Base-by-base conservation (phyloP, 345 rosid genomes). In the Camelina hispida region DNA sequence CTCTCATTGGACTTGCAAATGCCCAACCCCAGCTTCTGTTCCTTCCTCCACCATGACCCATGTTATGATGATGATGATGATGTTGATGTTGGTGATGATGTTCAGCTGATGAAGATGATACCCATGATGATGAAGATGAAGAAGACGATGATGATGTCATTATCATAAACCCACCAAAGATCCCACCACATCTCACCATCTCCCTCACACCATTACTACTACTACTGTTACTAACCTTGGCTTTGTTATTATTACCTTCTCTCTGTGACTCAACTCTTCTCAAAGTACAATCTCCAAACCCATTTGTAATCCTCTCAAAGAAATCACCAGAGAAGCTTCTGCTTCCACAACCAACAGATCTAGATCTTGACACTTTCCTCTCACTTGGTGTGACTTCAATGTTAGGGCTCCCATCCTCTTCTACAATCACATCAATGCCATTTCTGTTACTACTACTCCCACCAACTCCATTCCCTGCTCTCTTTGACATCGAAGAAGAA, bases 291-390 rank as follows among this genome's bases (percentile, higher is more conserved):
- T 95, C 99, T 6, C 99, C 99, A 61, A 95, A 88, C 67, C 99
- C 99, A 25, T 91, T 95, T 2, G 99, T 93, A 71, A 95, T 87
- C 82, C 97, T 91, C 78, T 89, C 99, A 22, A 95, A 93, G 83
- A 95, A 95, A 62, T 95, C 99, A 7, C 98, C 98, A 0, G 98
- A 92, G 75, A 95, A 95, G 81, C 99, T 95, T 80, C 97, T 73
- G 88, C 96, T 92, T 34, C 99, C 99, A 55, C 99, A 95, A 8
- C 99, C 99, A 6, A 91, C 96, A 64, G 99, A 95, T 86, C 99
- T 90, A 73, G 99, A 95, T 83, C 99, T 88, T n/a, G 99, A 89
- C 8, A 95, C 99, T 69, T 93, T 93, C 47, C 96, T 84, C 68
- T 89, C 97, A 7, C 68, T 71, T n/a, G 54, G 65, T 30, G 90